These are phyloP conservation scores for Suillus spraguei DNA, from an alignment of 768 basidiomycete genomes.

Conservation along the genomic window DNA sequence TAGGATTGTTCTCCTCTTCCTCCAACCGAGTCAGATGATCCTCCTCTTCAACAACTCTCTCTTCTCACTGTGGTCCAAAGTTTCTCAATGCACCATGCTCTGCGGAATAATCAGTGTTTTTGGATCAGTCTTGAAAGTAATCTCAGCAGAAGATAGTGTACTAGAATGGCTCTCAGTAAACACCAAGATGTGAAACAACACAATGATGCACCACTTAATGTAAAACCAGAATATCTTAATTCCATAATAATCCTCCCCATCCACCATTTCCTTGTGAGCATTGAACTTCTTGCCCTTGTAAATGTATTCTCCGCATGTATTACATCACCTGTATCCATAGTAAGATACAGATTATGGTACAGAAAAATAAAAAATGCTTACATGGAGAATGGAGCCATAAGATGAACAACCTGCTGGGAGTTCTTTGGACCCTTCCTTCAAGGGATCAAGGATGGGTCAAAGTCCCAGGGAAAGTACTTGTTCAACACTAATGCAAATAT, in stretches of 20 bases:
- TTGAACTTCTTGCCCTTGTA: constrained; percentile 99
- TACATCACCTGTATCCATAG: constrained; percentile 67
- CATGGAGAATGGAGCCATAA: constrained; percentile 99
- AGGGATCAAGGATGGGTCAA: constrained; percentile 96
- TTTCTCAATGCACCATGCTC: constrained; percentile 98
- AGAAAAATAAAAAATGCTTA: constrained; percentile 39
- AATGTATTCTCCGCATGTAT: constrained; percentile 97
- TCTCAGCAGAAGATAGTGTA: constrained; percentile 95
- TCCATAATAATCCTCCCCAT: constrained; percentile 96
- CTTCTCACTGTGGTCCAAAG: constrained; percentile 96
- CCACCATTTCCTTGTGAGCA: constrained; percentile 96
- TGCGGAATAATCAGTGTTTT: constrained; percentile 91
- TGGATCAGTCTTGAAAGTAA: constrained; percentile 99
- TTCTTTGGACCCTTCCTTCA: constrained; percentile 89
- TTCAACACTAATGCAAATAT: constrained; percentile 66
- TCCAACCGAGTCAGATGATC: constrained; percentile 85
- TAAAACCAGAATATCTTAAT: constrained; percentile 97
- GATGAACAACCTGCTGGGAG: constrained; percentile 94
- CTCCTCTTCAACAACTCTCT: constrained; percentile 73
- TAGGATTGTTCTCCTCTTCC: constrained; percentile 94
- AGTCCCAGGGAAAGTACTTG: constrained; percentile 97
- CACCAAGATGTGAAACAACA: constrained; percentile 21
- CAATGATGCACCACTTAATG: constrained; percentile 77
- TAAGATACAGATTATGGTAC: not conserved
- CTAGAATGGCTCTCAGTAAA: constrained; percentile 43